phyloP scores from a whole-genome alignment of 225 moss, liverwort and hornwort genomes.

The Pseudisothecium myosuroides region DNA sequence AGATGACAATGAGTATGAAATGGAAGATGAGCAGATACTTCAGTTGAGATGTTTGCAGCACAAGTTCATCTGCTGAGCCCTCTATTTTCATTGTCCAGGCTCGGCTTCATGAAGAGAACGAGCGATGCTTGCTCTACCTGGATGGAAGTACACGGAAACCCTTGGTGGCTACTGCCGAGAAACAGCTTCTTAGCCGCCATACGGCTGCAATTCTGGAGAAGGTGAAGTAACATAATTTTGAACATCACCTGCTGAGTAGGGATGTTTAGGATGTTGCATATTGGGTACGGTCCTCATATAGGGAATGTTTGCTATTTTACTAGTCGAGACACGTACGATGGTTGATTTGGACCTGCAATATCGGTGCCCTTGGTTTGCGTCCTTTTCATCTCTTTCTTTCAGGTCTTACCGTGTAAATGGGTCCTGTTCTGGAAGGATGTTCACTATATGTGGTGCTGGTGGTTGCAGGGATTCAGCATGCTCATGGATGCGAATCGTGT shows the following conservation, averaged over 20 bases:
- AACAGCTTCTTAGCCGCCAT: constrained; percentile 92
- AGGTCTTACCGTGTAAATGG: neutral
- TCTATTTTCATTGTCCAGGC: constrained; percentile 22
- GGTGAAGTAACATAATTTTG: constrained; percentile 12
- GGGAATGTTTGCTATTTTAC: neutral
- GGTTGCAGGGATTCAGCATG: constrained; percentile 74
- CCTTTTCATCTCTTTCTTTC: neutral
- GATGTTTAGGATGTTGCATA: neutral
- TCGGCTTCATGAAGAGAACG: constrained; percentile 89
- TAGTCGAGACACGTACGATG: neutral
- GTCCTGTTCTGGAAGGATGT: neutral
- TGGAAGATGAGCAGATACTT: neutral
- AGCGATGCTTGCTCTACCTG: constrained; percentile 84
- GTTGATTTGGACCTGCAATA: neutral
- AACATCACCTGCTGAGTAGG: neutral
- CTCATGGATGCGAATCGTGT: constrained; percentile 98
- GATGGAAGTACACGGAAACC: constrained; percentile 91
- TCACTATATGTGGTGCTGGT: neutral
- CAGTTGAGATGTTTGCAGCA: neutral
- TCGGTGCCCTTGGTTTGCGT: neutral
- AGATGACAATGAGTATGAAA: neutral
- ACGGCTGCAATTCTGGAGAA: constrained; percentile 82
- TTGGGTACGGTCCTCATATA: neutral
- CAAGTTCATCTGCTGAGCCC: neutral
- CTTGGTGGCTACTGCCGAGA: constrained; percentile 84